Evolutionary conservation across 805 yeast genomes (phyloP), one percentile per base, ranked within the genome.

Genomic region (Saturnispora galanensis): DNA sequence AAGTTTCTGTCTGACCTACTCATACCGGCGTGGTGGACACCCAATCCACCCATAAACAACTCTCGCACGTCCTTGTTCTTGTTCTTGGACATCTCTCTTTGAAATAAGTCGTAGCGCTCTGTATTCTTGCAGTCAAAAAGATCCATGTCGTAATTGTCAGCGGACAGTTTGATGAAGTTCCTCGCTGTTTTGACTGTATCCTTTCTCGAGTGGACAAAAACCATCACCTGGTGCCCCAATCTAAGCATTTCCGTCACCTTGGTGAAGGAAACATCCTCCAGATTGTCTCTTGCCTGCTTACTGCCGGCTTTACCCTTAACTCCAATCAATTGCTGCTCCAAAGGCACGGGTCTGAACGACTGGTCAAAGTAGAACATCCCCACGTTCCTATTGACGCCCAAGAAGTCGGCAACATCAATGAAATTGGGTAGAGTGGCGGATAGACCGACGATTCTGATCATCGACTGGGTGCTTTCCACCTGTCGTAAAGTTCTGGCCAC

Each of bases 1-100:
- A 88, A 58, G 56, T 88, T 89, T 56, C 99, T 75, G 57, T 93
- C 99, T 0, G 88, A 66, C 50, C 98, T 71, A 26, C 87, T 67
- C 94, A 93, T 81, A 55, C 99, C 99, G 0, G 99, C 99, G 66
- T 93, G 97, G 62, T 93, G 99, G 3, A 84, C 74, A 41, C 97
- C 97, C 62, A 90, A 82, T 0, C 98, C 98, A 45, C 68, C 65
- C 41, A 68, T 77, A 54, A 86, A 86, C 10, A 93, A 66, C 54
- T 93, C 97, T 43, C 79, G 71, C 59, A 88, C 62, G 53, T 90
- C 97, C 51, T 75, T 82, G 57, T 78, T 86, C 53, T 82, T 76
- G 55, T 81, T 83, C 50, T 79, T 73, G 1, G 76, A 65, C 68
- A 87, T 73, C 47, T 90, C 97, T 48, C 81, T 68, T 28, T 68